Base-by-base conservation (phyloP, 129 eudicot genomes). In the Escallonia herrerae region DNA sequence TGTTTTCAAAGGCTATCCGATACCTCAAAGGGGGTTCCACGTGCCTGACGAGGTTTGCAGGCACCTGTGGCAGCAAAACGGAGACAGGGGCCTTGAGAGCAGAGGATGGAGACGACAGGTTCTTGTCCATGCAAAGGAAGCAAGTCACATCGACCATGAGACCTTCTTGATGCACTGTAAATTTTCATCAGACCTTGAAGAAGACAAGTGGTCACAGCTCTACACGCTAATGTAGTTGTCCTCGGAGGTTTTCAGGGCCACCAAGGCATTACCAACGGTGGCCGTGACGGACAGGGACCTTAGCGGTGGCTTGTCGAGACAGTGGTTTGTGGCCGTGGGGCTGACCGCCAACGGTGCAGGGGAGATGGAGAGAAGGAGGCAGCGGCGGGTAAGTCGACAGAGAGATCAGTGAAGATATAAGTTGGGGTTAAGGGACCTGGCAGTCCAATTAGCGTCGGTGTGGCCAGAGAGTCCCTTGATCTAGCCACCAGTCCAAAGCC, bases 221-320 rank as follows among this genome's bases (percentile, higher is more conserved):
- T 96, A 88, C 2, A 87, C 62, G 73, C 96, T 85, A 69, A 91
- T 44, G 72, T 47, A 82, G 61, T 55, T 72, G 15, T 83, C 96
- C 40, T 71, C 74, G 64, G 83, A 51, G 63, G 91, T 66, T 46
- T 83, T 88, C 43, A 91, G 86, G 40, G 78, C 79, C 65, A 81
- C 54, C 22, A 91, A 69, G 64, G 96, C 96, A 43, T 83, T 81
- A 57, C 83, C 68, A 68, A 90, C 61, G 15, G 95, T 76, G 78
- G 89, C 76, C 60, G 84, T 60, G 71, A 70, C 59, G 12, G 95
- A 57, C 69, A 91, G 84, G 37, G 86, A 79, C 63, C 72, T 86
- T 64, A 91, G 69, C 12, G 95, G 79, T 40, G 90, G 97, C 67
- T 91, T 91, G 73, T 95, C 97, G 60, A 91, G 74, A 56, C 96